Conservation (phyloP, 805 yeast genomes). For the Pichia deserticola region DNA sequence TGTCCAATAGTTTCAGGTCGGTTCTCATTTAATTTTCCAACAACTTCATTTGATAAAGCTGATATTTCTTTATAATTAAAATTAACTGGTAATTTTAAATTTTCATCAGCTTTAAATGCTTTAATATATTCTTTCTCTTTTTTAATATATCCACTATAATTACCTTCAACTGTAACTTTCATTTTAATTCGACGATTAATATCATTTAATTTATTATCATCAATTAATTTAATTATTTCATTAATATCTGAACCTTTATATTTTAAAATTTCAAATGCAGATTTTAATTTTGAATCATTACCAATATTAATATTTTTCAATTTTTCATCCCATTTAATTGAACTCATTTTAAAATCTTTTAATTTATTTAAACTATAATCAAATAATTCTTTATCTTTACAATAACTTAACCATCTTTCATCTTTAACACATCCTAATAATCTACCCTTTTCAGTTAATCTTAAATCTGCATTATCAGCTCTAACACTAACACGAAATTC, state of each 20-base stretch:
- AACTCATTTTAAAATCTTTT: constrained; percentile 37
- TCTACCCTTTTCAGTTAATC: constrained; percentile 68
- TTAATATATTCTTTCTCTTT: constrained; percentile 64
- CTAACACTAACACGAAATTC: constrained; percentile 88
- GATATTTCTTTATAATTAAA: constrained; percentile 53
- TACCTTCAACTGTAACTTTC: constrained; percentile 70
- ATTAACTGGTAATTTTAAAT: constrained; percentile 57
- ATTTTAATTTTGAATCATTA: constrained; percentile 44
- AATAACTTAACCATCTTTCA: constrained; percentile 45
- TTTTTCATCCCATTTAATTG: constrained; percentile 54
- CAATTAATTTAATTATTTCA: constrained; percentile 31
- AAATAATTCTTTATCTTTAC: constrained; percentile 37
- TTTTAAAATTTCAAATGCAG: constrained; percentile 68
- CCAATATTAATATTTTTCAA: constrained; percentile 42
- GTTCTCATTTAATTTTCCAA: constrained; percentile 57
- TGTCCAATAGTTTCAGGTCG: constrained; percentile 92
- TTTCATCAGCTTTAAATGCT: constrained; percentile 82
- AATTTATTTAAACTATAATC: constrained; percentile 40
- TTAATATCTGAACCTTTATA: constrained; percentile 37
- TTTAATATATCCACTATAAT: constrained; percentile 70
- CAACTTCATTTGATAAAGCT: constrained; percentile 71
- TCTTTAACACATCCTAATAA: constrained; percentile 59
- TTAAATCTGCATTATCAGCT: constrained; percentile 87
- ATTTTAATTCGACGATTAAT: constrained; percentile 41
- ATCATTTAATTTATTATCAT: constrained; percentile 16